These are phyloP conservation scores for Claviceps africana DNA, from an alignment of 2,329 filamentous ascomycete species.

Conservation along the genomic window DNA sequence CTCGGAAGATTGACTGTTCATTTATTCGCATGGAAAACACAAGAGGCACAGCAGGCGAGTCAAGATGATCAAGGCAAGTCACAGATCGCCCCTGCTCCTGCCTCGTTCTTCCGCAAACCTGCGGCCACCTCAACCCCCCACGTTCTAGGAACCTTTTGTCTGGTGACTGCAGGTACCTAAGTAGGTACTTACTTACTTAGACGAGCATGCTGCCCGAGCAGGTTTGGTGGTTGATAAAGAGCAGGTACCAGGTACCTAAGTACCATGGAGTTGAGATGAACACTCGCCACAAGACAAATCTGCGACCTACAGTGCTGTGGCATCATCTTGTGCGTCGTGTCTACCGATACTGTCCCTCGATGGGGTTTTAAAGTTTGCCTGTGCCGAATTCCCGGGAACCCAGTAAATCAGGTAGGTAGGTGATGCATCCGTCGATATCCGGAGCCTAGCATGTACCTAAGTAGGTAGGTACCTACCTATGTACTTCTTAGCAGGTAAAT, in stretches of 20 bases:
- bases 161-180: no score
- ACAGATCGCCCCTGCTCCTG: constrained; percentile 1
- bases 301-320: neutral
- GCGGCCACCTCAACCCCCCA: neutral
- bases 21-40: neutral
- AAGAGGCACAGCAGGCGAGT: neutral
- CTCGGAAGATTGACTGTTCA: neutral
- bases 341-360: neutral
- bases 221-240: no score
- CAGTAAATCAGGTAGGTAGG: neutral
- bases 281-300: neutral
- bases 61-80: neutral
- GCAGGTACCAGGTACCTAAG: no score
- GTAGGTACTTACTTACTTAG: no score
- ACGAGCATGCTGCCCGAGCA: no score
- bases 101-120: neutral
- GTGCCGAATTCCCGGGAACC: neutral
- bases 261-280: neutral
- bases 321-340: neutral
- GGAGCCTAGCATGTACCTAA: no score
- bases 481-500: neutral
- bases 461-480: neutral
- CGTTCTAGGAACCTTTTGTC: neutral
- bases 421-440: neutral
- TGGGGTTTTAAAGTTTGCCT: neutral